Evolutionary conservation across 2,329 filamentous ascomycete species (phyloP), one percentile per base, ranked within the genome.

Genomic region (Claviceps paspali): DNA sequence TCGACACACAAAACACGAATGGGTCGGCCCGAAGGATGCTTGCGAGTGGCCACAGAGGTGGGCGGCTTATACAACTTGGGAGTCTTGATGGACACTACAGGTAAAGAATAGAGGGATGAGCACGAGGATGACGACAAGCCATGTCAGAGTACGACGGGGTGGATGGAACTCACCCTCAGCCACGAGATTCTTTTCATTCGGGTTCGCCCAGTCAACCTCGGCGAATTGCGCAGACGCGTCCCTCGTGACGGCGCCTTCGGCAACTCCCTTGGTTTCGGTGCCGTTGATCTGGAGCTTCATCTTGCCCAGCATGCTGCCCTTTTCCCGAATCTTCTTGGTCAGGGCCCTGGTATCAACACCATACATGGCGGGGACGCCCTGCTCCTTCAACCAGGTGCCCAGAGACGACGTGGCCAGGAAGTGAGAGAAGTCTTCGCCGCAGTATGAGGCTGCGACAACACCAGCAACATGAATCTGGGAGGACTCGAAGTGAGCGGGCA

Each of bases 301-400:
- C 47, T 84, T 82, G 43, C 88, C 91, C 35, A 96, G 77, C 85
- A 96, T 94, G 67, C 86, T 94, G 54, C 91, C 91, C 60, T 94
- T 78, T 52, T 93, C 73, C 49, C 91, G 76, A 49, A 98, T 94
- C 55, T 79, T 81, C 71, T 96, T 95, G 36, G 91, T 98, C 57
- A 98, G 65, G 39, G 83, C 80, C 56, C 91, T 73, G 31, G 91
- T 98, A 63, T 98, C 91, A 43, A 98, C 80, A 41, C 86, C 91
- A 54, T 91, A 91, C 59, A 98, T 86, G 51, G 87, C 91, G 29
- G 91, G 91, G 38, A 98, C 72, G 42, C 79, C 83, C 61, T 96
- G 83, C 63, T 96, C 86, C 67, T 95, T 94, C 52, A 98, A 72
- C 91, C 91, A 98, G 57, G 81, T 71, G 42, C 88, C 88, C 36